Evolutionary conservation across 78 protist species (phyloP).

Genomic region (Speleostelium caveatum): DNA sequence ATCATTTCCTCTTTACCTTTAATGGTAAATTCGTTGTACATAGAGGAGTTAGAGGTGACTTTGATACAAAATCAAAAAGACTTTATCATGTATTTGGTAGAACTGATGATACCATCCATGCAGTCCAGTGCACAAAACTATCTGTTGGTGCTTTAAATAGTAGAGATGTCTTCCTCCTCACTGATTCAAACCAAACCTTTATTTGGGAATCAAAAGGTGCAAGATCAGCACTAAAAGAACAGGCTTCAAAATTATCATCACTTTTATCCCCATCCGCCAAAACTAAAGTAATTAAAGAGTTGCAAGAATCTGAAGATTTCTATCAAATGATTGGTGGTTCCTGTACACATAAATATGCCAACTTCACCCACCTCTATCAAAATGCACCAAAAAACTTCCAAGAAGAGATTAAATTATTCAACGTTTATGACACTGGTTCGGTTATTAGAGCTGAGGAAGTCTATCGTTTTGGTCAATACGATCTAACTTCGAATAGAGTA

Average conservation of each 20-base stretch:
- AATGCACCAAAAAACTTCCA: not conserved
- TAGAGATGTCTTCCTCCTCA: constrained; percentile 23
- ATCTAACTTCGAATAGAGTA: constrained; percentile 25
- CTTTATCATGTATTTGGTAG: constrained; percentile 49
- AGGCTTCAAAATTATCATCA: constrained; percentile 30
- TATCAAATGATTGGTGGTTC: constrained; percentile 57
- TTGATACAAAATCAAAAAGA: not conserved
- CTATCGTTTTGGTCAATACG: constrained; percentile 49
- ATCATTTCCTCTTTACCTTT: constrained; percentile 13
- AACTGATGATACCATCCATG: not conserved
- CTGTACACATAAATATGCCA: constrained; percentile 17
- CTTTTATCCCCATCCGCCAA: not conserved
- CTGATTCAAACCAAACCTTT: constrained; percentile 9
- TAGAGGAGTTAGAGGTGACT: constrained; percentile 21
- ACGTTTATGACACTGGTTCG: constrained; percentile 53
- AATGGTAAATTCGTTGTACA: constrained; percentile 62
- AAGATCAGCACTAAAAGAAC: constrained; percentile 15
- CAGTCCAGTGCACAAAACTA: constrained; percentile 7
- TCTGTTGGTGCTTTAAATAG: constrained; percentile 9
- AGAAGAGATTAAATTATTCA: constrained; percentile 20
- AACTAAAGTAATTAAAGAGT: constrained; percentile 16
- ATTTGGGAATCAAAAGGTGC: constrained; percentile 49
- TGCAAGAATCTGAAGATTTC: constrained; percentile 21
- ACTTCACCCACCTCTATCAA: not conserved
- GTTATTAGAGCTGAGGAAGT: constrained; percentile 70